These are phyloP conservation scores for Talaromyces adpressus DNA, from an alignment of 495 filamentous ascomycete genomes.

Conservation along the genomic window DNA sequence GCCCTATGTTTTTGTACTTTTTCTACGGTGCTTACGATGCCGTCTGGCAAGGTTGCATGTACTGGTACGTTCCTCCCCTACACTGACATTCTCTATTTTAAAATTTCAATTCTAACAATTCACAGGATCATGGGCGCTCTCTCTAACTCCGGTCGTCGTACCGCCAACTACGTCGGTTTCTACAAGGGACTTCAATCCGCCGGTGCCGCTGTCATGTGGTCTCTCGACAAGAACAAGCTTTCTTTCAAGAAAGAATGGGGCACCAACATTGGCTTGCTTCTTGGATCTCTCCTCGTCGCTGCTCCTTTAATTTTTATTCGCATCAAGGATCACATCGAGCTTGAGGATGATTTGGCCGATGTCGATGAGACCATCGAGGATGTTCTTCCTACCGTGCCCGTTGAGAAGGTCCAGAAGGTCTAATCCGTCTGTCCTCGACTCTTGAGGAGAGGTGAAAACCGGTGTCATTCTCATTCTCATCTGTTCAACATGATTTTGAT, in stretches of 20 bases:
- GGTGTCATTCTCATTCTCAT: background rate
- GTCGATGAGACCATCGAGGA: slow-evolving; percentile 69
- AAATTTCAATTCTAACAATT: slow-evolving; percentile 15
- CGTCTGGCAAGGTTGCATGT: slow-evolving; percentile 63
- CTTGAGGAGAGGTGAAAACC: background rate
- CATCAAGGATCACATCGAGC: slow-evolving; percentile 59
- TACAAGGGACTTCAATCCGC: slow-evolving; percentile 91
- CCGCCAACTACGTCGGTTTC: slow-evolving; percentile 85
- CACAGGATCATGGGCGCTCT: slow-evolving; percentile 77
- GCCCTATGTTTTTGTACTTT: slow-evolving; percentile 48
- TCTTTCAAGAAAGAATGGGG: slow-evolving; percentile 49
- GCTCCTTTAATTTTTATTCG: slow-evolving; percentile 65
- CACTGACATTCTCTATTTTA: background rate
- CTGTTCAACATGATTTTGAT: background rate
- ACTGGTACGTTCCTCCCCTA: slow-evolving; percentile 53
- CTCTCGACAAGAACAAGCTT: slow-evolving; percentile 54
- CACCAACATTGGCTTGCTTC: slow-evolving; percentile 60
- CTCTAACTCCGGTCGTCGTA: slow-evolving; percentile 81
- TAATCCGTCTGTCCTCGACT: background rate
- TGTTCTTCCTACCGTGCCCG: slow-evolving; percentile 30
- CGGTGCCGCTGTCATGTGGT: slow-evolving; percentile 74
- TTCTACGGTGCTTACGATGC: slow-evolving; percentile 49
- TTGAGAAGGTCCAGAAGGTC: slow-evolving; percentile 9
- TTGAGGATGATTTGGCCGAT: slow-evolving; percentile 70
- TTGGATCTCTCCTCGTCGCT: slow-evolving; percentile 59